Evolutionary conservation across 768 basidiomycete species (phyloP).

Genomic region (Leccinum subgranulosum): DNA sequence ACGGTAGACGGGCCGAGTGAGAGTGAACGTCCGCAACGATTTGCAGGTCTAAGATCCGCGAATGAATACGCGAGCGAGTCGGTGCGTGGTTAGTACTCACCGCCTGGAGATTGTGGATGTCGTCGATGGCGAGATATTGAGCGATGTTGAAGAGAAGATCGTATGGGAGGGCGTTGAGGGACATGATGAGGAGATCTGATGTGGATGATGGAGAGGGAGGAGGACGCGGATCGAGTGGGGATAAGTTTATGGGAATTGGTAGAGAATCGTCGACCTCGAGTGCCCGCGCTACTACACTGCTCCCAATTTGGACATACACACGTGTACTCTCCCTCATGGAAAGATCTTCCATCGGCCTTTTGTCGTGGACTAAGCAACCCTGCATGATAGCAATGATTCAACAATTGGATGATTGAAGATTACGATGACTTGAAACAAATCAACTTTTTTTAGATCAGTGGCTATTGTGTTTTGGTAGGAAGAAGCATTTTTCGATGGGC

Average conservation of each 20-base stretch:
- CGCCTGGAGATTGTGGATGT: conserved; percentile 58
- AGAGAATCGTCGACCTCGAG: neutral
- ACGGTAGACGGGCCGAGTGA: conserved; percentile 66
- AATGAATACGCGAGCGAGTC: neutral
- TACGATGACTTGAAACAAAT: too few relatives aligned
- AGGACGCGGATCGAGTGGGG: conserved; percentile 12
- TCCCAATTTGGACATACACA: neutral
- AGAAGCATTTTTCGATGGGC: too few relatives aligned
- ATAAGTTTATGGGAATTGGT: conserved; percentile 9
- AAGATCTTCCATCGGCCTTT: too few relatives aligned
- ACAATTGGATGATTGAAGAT: too few relatives aligned
- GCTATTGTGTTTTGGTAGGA: too few relatives aligned
- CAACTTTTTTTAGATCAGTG: too few relatives aligned
- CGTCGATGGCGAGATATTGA: conserved; percentile 55
- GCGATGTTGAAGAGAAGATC: conserved; percentile 70
- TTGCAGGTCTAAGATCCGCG: conserved; percentile 50
- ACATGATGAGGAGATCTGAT: conserved; percentile 15
- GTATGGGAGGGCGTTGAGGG: conserved; percentile 53
- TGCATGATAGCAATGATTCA: too few relatives aligned
- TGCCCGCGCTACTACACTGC: neutral
- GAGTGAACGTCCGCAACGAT: conserved; percentile 56
- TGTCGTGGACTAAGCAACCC: too few relatives aligned
- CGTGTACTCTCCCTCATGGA: neutral
- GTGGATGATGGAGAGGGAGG: neutral
- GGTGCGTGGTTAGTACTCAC: conserved; percentile 39